These are phyloP conservation scores for Quercus parvula DNA, from an alignment of 306 rosid species.

Conservation along the genomic window DNA sequence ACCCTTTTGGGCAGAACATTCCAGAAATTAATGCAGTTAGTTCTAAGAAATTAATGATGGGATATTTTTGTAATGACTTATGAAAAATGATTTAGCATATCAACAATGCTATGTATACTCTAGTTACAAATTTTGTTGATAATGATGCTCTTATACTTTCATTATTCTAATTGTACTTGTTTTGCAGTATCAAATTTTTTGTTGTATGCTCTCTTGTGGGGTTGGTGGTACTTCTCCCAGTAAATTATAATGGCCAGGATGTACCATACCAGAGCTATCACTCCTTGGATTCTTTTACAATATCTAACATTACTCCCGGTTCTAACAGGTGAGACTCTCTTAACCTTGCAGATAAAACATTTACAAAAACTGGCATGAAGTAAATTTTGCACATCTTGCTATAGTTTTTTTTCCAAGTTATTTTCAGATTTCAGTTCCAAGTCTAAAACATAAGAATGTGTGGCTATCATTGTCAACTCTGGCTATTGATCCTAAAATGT, in stretches of 20 bases:
- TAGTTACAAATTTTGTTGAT: not conserved
- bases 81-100: not conserved
- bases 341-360: not conserved
- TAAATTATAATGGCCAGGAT: conserved; percentile 49
- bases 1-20: not conserved
- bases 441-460: not conserved
- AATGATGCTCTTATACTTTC: not conserved
- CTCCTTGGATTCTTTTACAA: conserved; percentile 71
- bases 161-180: not conserved
- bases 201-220: conserved; percentile 71
- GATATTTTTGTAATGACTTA: not conserved
- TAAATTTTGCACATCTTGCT: not conserved
- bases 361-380: not conserved
- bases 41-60: not conserved
- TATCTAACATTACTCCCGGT: conserved; percentile 69
- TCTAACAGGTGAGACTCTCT: conserved; percentile 57
- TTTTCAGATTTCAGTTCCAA: not conserved
- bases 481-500: not conserved
- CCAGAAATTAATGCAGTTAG: not conserved
- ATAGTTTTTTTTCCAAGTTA: not conserved
- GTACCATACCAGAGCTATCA: conserved; percentile 22
- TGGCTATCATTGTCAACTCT: not conserved
- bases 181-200: conserved; percentile 71
- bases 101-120: not conserved
- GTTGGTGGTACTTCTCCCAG: conserved; percentile 60